phyloP scores from a whole-genome alignment of 1,139 yeast species.

The Williopsis jadinii region DNA sequence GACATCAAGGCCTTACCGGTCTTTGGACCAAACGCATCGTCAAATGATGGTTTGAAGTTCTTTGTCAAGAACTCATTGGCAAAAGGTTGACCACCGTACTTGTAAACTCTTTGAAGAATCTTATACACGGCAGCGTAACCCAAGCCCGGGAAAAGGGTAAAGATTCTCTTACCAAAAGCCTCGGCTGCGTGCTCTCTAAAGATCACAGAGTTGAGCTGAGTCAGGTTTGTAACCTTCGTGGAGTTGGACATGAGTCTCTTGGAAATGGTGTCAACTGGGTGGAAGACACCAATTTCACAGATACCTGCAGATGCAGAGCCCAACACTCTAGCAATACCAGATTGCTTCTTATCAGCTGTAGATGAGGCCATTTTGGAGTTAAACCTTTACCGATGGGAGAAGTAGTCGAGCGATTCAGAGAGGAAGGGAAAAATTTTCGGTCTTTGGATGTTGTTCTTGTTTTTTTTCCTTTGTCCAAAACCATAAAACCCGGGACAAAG shows the following conservation, averaged over 20 bases:
- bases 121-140: constrained; percentile 98
- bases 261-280: constrained; percentile 97
- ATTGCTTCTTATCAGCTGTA: constrained; percentile 69
- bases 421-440: too few relatives aligned
- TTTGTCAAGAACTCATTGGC: constrained; percentile 86
- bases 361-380: constrained; percentile 15
- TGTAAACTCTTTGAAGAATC: constrained; percentile 94
- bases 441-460: not conserved
- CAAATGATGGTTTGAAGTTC: constrained; percentile 67
- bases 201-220: constrained; percentile 76
- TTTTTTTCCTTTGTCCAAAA: not conserved
- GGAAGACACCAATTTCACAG: constrained; percentile 93
- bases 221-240: constrained; percentile 54
- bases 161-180: constrained; percentile 60
- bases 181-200: constrained; percentile 78
- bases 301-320: constrained; percentile 99
- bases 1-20: constrained; percentile 95
- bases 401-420: too few relatives aligned
- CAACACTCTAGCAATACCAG: constrained; percentile 82
- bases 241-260: constrained; percentile 96
- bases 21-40: constrained; percentile 77
- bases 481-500: too few relatives aligned
- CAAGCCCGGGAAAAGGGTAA: constrained; percentile 92
- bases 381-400: too few relatives aligned
- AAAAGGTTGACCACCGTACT: constrained; percentile 98